A percentile compares a stretch with the other conserved stretches of the same genome.
Evolutionary conservation across 768 basidiomycete species (phyloP).

Genomic region (Terana coerulea): DNA sequence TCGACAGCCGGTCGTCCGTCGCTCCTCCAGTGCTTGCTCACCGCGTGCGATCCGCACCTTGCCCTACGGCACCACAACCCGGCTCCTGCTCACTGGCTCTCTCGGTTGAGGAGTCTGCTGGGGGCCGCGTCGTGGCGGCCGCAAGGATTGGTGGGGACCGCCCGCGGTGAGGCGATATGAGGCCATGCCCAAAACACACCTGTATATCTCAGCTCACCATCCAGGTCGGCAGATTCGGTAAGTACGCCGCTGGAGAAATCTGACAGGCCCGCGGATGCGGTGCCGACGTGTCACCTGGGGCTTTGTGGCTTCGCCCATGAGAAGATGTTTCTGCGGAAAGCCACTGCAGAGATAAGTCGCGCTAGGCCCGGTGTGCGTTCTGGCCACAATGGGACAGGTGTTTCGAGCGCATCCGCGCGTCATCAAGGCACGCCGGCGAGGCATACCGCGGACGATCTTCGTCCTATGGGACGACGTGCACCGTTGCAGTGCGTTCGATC

Average conservation of each 20-base stretch:
- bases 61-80: slow-evolving; percentile 22
- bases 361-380: too few species aligned
- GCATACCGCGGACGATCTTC: too few species aligned
- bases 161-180: neutral
- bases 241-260: neutral
- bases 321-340: neutral
- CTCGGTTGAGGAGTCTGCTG: slow-evolving; percentile 16
- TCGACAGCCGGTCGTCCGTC: too few species aligned
- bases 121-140: slow-evolving; percentile 26
- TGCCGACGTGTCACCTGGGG: neutral
- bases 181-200: neutral
- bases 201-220: neutral
- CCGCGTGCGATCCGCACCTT: slow-evolving; percentile 15
- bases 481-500: too few species aligned
- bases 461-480: too few species aligned
- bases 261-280: neutral
- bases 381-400: too few species aligned
- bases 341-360: too few species aligned
- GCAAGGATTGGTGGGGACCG: slow-evolving; percentile 28
- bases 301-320: neutral
- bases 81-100: slow-evolving; percentile 12
- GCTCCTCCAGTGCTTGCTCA: neutral
- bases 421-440: too few species aligned
- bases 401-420: too few species aligned
- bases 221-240: neutral